Evolutionary conservation across 768 basidiomycete species (phyloP).

Genomic region (Pholiota molesta): DNA sequence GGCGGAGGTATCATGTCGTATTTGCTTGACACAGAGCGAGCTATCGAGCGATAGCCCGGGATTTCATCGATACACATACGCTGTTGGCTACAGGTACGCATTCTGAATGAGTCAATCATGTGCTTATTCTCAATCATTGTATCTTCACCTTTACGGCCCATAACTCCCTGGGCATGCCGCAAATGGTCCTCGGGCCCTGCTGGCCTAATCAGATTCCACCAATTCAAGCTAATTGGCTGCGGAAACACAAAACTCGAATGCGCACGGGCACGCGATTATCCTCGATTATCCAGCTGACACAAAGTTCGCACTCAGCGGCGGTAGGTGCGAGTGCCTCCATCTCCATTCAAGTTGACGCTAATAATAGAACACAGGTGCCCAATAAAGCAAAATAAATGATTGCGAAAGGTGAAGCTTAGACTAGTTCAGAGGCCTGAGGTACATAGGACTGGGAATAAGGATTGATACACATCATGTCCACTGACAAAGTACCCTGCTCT

Average conservation of each 20-base stretch:
- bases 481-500: not conserved
- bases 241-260: not conserved
- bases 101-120: too few species aligned
- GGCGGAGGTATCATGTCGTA: not conserved
- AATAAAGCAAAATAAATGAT: not conserved
- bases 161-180: too few species aligned
- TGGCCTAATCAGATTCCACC: not conserved
- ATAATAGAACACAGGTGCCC: not conserved
- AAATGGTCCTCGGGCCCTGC: not conserved
- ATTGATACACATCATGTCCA: not conserved
- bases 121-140: too few species aligned
- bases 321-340: not conserved
- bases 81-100: too few species aligned
- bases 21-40: not conserved
- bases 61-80: too few species aligned
- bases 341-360: not conserved
- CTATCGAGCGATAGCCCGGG: too few species aligned
- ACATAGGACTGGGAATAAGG: not conserved
- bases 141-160: too few species aligned
- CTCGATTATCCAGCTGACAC: not conserved
- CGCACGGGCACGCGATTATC: not conserved
- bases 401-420: not conserved
- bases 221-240: not conserved
- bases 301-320: not conserved
- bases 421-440: not conserved